Evolutionary conservation across 1,139 yeast species (phyloP), one percentile per base, ranked within the genome.

Genomic region (Groenewaldozyma sp.): DNA sequence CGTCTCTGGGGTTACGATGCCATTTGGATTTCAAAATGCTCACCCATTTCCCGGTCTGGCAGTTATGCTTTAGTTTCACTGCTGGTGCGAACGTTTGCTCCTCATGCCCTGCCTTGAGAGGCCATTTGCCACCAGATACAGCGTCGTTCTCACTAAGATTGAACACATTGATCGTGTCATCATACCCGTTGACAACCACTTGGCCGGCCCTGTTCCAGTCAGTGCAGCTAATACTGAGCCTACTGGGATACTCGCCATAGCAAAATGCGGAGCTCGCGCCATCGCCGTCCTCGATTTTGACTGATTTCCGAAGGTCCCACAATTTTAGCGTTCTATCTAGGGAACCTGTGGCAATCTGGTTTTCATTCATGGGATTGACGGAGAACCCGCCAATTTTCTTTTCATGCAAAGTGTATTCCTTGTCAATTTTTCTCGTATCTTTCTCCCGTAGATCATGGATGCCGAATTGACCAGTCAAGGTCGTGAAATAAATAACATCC

Each of bases 31-130:
- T 86, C 41, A 91, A 65, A 38, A 91, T 88, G 1, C 95, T 80
- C 1, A 91, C 95, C 98, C 98, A 91, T 46, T 95, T 67, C 0
- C 98, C 97, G 0, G 95, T 82, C 59, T 88, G 95, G 62, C 97
- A 91, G 53, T 88, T 88, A 58, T 91, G 97, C 45, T 73, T 74
- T 38, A 91, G 68, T 9, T 74, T 74, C 22, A 74, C 70, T 28
- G 70, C 57, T 0, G 95, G 93, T 10, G 52, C 55, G 24, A 86
- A 53, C 41, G 53, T 58, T 3, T 48, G 50, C 1, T 46, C 44
- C 7, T 5, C 17, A 7, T 6, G 6, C 7, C 17, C n/a, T 5
- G 4, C 5, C 13, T 5, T 4, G 10, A 9, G 20, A 16, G 33
- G 33, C 18, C 11, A 17, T 21, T 18, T 13, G 33, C 17, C 33